Base-by-base conservation (phyloP, 495 filamentous ascomycete genomes). In the Articulospora tetracladia region DNA sequence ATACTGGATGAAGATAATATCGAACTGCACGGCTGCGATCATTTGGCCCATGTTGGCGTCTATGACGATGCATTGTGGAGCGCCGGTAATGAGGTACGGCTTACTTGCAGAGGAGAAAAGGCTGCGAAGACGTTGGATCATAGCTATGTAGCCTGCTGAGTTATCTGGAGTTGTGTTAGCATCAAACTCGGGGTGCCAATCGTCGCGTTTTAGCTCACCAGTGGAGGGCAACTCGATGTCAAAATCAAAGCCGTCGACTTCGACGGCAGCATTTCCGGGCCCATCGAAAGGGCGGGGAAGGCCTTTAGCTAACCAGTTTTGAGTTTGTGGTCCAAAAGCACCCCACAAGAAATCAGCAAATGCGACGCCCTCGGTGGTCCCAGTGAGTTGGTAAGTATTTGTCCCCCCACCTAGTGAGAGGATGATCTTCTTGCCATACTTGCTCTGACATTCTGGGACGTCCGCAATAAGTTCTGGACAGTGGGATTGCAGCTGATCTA, bases 1-100 rank as follows among this genome's bases (percentile, higher is more conserved):
- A 75, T 86, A 89, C 62, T 89, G 86, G 4, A 88, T 76, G 68
- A 83, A 89, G 19, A 88, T 70, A 53, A 83, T 82, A 61, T 90
- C 86, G 57, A 87, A 80, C 13, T 68, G 62, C 28, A 76, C 73
- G 0, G 72, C 73, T 55, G 75, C 69, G 30, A 90, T 77, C 28
- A 82, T 78, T 3, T 53, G 55, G 8, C 77, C 78, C 72, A 84
- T 84, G 47, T 76, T 77, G 4, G 76, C 73, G 55, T 84, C 82
- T 0, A 81, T 81, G 24, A 77, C 72, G 0, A 77, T 76, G 52
- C 83, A 84, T 63, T 83, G 79, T 1, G 83, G 83, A 0, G 81
- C 79, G 12, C 79, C 81, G 13, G 79, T 78, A 61, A 85, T 79
- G 66, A 77, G 80, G 68, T 84, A 85, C 3, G 52, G 67, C 50